Evolutionary conservation across 2,329 filamentous ascomycete genomes (phyloP).

Genomic region (Botrytis byssoidea): DNA sequence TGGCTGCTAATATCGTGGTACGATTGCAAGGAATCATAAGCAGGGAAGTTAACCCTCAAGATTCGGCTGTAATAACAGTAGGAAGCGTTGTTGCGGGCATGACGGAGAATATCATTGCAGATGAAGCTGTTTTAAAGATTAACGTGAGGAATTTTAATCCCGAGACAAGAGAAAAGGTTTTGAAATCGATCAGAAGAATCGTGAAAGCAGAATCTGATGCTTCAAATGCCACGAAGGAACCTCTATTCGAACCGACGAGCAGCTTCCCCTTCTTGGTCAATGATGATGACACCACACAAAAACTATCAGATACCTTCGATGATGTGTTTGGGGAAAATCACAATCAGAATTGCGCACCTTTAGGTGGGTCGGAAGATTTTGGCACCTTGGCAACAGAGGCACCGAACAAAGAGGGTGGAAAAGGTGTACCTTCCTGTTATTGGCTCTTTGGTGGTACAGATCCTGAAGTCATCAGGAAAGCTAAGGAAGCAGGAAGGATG

Average conservation of each 20-base stretch:
- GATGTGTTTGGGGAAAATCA: slow-evolving; percentile 30
- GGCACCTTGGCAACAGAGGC: slow-evolving; percentile 49
- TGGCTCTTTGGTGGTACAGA: slow-evolving; percentile 44
- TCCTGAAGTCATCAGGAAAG: slow-evolving; percentile 36
- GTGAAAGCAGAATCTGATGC: slow-evolving; percentile 50
- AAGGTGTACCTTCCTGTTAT: slow-evolving; percentile 38
- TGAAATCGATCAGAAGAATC: slow-evolving; percentile 44
- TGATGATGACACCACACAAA: slow-evolving; percentile 25
- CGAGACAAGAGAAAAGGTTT: slow-evolving; percentile 40
- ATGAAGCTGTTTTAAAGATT: slow-evolving; percentile 44
- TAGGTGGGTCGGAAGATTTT: slow-evolving; percentile 35
- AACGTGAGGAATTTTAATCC: slow-evolving; percentile 43
- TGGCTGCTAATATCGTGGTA: slow-evolving; percentile 45
- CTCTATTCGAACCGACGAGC: slow-evolving; percentile 26
- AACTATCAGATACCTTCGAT: slow-evolving; percentile 23
- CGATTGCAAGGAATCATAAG: slow-evolving; percentile 44
- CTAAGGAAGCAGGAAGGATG: slow-evolving; percentile 22
- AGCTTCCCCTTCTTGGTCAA: slow-evolving; percentile 33
- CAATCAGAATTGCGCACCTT: slow-evolving; percentile 21
- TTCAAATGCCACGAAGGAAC: slow-evolving; percentile 44
- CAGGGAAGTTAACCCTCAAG: slow-evolving; percentile 42
- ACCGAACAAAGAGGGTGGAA: slow-evolving; percentile 30
- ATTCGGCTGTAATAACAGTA: slow-evolving; percentile 47
- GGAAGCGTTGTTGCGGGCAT: slow-evolving; percentile 46
- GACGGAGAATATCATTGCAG: slow-evolving; percentile 47